Evolutionary conservation across 371 early-diverging fungal species (phyloP), one percentile per base, ranked within the genome.

Genomic region (Mortierella sp.): DNA sequence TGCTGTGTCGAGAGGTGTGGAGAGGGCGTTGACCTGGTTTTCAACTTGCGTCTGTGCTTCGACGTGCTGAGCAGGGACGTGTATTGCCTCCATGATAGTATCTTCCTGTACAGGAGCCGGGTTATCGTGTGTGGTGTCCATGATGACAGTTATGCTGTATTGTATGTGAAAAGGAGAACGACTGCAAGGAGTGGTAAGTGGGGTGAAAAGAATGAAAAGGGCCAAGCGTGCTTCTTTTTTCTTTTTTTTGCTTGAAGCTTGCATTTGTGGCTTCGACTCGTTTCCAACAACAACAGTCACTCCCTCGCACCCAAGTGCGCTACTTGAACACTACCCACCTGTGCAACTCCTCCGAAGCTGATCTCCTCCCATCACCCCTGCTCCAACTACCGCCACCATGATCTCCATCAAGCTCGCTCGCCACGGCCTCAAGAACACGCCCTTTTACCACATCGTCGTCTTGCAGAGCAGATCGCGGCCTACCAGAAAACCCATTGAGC

Each of bases 371-470:
- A 55, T 14, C 43, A 5, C n/a, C 11, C 43, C 24, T 19, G 48
- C 34, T 50, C 69, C 31, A 70, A 21, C 61, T 19, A 31, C 61
- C 37, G 2, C 31, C 19, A 26, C 61, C 57, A 82, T 86, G 86
- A 75, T 86, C 76, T 76, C 82, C 80, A 96, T 99, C 87, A 94
- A 98, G 64, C 94, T 99, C 72, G 95, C 97, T 46, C 95, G 97
- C 71, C 94, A 94, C 88, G 99, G 99, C 64, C 90, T 93, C 59
- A 92, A 95, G 81, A 95, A 96, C 86, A 91, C 94, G 75, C 98
- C 98, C n/a, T 95, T 96, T 79, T 99, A 95, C 88, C 97, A 97
- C 87, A 97, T 99, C 78, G 98, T 98, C 10, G 96, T 96, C 26
- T 95, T 96, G 70, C 95, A 97, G 88, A 92, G 92, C 53, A 92